phyloP scores from a whole-genome alignment of 2,329 filamentous ascomycete genomes.

The Macroventuria anomochaeta region DNA sequence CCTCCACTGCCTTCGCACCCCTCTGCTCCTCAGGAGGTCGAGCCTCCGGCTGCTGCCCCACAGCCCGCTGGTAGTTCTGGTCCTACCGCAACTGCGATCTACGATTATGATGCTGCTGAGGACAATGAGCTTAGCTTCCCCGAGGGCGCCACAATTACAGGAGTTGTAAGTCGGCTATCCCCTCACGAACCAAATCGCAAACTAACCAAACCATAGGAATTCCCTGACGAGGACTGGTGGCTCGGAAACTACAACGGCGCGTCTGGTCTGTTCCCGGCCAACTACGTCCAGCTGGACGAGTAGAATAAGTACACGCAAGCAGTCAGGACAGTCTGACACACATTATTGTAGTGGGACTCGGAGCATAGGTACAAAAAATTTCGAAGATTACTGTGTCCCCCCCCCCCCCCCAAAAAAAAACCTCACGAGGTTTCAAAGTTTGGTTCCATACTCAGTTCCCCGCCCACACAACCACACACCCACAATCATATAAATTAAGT shows the following conservation, averaged over 20 bases:
- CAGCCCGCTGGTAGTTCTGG: slow-evolving; percentile 54
- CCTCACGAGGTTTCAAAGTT: no score
- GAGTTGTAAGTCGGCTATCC: slow-evolving; percentile 66
- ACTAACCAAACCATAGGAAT: slow-evolving; percentile 68
- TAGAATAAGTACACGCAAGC: slow-evolving; percentile 29
- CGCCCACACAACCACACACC: no score
- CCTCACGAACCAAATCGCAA: not conserved
- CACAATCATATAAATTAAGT: no score
- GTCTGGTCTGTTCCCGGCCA: slow-evolving; percentile 76
- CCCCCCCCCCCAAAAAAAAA: no score
- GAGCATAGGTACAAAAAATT: slow-evolving; percentile 8
- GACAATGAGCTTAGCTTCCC: slow-evolving; percentile 89
- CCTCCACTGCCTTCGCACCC: slow-evolving; percentile 51
- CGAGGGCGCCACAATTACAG: slow-evolving; percentile 81
- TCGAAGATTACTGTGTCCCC: no score
- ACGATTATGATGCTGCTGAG: slow-evolving; percentile 96
- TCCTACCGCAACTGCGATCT: slow-evolving; percentile 81
- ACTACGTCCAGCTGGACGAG: slow-evolving; percentile 58
- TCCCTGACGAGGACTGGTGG: slow-evolving; percentile 99
- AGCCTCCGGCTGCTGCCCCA: slow-evolving; percentile 40
- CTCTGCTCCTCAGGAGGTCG: slow-evolving; percentile 47
- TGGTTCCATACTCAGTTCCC: no score
- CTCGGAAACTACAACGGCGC: slow-evolving; percentile 82
- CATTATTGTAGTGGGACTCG: not conserved
- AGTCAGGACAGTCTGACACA: not conserved